phyloP scores from a whole-genome alignment of 176 grass and related monocot species.

The Eragrostis nindensis region DNA sequence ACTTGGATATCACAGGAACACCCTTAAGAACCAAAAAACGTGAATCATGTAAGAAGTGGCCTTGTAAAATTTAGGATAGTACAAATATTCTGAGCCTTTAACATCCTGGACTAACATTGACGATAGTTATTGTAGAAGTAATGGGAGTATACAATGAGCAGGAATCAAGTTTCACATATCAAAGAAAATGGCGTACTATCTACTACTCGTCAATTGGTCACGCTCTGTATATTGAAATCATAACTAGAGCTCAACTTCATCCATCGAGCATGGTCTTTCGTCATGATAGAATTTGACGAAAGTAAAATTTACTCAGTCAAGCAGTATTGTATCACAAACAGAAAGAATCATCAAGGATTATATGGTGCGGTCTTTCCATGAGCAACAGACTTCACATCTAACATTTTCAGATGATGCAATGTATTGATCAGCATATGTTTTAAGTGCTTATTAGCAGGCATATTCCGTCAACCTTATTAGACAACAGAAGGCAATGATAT shows the following conservation, averaged over 20 bases:
- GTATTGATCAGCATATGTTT: neutral
- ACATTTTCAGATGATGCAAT: neutral
- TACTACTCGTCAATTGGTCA: neutral
- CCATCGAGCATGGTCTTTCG: neutral
- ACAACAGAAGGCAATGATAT: constrained; percentile 26
- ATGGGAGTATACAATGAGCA: constrained; percentile 9
- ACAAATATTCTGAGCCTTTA: constrained; percentile 2
- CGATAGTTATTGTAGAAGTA: neutral
- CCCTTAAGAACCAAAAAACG: constrained; percentile 42
- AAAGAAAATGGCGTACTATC: neutral
- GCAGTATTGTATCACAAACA: neutral
- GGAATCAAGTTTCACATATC: neutral
- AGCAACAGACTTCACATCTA: neutral
- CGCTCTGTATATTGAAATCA: constrained; percentile 4
- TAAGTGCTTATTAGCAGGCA: neutral
- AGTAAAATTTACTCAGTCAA: neutral
- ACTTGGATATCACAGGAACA: constrained; percentile 39
- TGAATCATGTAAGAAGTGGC: constrained; percentile 8
- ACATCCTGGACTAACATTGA: neutral
- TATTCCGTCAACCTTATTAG: constrained; percentile 9
- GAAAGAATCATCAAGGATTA: neutral
- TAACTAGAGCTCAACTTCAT: neutral
- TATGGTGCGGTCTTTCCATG: neutral
- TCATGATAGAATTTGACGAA: constrained; percentile 2
- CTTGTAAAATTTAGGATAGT: neutral